Base-by-base conservation (phyloP, 2,329 filamentous ascomycete species). In the Tolypocladium ophioglossoides region DNA sequence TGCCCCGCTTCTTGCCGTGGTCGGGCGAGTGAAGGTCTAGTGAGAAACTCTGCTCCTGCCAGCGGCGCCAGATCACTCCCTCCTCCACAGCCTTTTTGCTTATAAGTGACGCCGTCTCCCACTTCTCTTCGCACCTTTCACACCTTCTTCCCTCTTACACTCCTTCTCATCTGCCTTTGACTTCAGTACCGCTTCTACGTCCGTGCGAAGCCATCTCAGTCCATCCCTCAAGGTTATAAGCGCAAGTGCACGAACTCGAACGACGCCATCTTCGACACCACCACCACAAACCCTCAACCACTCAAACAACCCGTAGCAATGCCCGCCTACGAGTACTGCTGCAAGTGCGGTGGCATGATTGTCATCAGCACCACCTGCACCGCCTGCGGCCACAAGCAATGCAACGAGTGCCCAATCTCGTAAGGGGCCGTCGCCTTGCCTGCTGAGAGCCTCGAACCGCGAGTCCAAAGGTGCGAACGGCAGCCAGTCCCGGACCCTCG, bases 311-410 rank as follows among this genome's bases (percentile, higher is more conserved):
- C 50, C 58, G 57, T 47, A 62, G 65, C 61, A 51, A 75, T 75
- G 73, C 70, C 73, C 64, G 68, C 70, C 61, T 75, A 73, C 61
- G 73, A 75, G 61, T 77, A 77, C 69, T 80, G 78, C 74, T 79
- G 77, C 73, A 67, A 78, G 63, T 80, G 77, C 70, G 74, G 74
- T 61, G 68, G 72, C 68, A 76, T 79, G 69, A 78, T 80, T 61
- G 77, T 79, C 70, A 80, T 80, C 70, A 79, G 76, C 74, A 77
- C 69, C 65, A 74, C 70, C 52, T 80, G 77, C 72, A 70, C 67
- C 57, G 69, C 71, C 62, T 80, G 77, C 64, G 69, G 70, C 52
- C 77, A 80, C 70, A 66, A 70, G 59, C 73, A 78, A 63, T 80
- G 77, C 74, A 63, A 59, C 56, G 66, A 73, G 55, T 80, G 77